Evolutionary conservation across 1,284 basidiomycete genomes (phyloP), one percentile per base, ranked within the genome.

Genomic region (Cryptococcus sp.): DNA sequence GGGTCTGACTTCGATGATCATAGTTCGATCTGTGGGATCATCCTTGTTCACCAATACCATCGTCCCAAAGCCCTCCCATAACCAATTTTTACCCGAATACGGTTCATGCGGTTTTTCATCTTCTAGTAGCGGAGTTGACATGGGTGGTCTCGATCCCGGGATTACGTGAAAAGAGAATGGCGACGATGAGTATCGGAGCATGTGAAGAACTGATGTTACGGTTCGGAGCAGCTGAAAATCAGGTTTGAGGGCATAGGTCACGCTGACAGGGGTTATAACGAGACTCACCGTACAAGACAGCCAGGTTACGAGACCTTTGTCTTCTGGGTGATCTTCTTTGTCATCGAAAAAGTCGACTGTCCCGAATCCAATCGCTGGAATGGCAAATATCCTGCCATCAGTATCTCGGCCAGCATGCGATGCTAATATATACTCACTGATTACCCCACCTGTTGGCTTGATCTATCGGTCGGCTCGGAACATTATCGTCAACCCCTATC

Each of bases 41-140:
- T 46, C 39, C 42, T 57, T 63, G 52, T 70, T 69, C 22, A 67
- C 62, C 18, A 72, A 55, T 0, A 67, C 67, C 34, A 74, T 56
- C 4, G 70, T 64, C 10, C 70, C 72, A 46, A 68, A 67, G 0
- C 72, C 70, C 46, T 72, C 70, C 58, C 57, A 64, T 1, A 72
- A 53, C 23, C 49, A 62, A 39, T 62, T 57, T 11, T 24, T 25
- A 19, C 45, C 41, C 3, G 41, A 43, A 16, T 43, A 43, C 18
- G n/a, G 25, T 18, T 19, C 45, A 16, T 2, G 1, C 18, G 32
- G 42, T 19, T 14, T 46, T 7, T 14, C 36, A n/a, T 39, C 37
- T 7, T 41, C n/a, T 41, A 46, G 37, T 18, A 41, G 40, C 16
- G 43, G 46, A 34, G 24, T 28, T 48, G 44, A 40, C 40, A 22